A percentile compares a stretch with the other conserved stretches of the same genome.
These are phyloP conservation scores for Lactarius deliciosus DNA, from an alignment of 768 basidiomycete species.

Conservation along the genomic window DNA sequence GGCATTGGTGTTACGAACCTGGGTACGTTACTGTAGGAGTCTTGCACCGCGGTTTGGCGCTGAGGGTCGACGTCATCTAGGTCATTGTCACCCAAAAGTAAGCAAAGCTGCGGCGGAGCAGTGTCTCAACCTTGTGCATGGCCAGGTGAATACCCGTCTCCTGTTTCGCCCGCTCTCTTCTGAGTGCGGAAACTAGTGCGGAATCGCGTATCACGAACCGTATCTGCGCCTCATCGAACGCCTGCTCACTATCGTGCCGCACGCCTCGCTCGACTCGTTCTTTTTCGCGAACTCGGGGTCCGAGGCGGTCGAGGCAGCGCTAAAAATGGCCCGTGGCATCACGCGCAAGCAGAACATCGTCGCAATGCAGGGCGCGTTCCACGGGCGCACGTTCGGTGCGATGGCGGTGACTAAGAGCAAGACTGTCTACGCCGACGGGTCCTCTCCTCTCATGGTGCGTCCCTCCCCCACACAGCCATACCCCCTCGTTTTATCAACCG, in stretches of 20 bases:
- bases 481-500: background rate
- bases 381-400: slow-evolving; percentile 90
- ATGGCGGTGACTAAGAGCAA: slow-evolving; percentile 95
- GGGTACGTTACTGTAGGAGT: slow-evolving; percentile 4
- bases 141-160: slow-evolving; percentile 50
- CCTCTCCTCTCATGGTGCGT: slow-evolving; percentile 79
- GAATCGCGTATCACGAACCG: slow-evolving; percentile 83
- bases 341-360: slow-evolving; percentile 89
- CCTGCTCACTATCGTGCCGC: slow-evolving; percentile 85
- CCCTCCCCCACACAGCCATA: background rate
- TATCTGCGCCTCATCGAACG: slow-evolving; percentile 85
- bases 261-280: slow-evolving; percentile 89
- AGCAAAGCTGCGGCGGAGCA: slow-evolving; percentile 89
- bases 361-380: slow-evolving; percentile 89
- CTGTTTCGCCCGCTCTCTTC: background rate
- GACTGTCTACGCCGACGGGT: slow-evolving; percentile 81
- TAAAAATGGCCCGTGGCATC: slow-evolving; percentile 80
- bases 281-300: slow-evolving; percentile 98
- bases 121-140: slow-evolving; percentile 76
- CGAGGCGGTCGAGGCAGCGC: slow-evolving; percentile 85
- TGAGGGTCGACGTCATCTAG: slow-evolving; percentile 39
- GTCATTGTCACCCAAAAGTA: slow-evolving; percentile 85
- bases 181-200: slow-evolving; percentile 53
- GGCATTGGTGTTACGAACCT: slow-evolving; percentile 30
- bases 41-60: background rate